phyloP scores from a whole-genome alignment of 1,284 basidiomycete species.

The Sanghuangporus baumii region DNA sequence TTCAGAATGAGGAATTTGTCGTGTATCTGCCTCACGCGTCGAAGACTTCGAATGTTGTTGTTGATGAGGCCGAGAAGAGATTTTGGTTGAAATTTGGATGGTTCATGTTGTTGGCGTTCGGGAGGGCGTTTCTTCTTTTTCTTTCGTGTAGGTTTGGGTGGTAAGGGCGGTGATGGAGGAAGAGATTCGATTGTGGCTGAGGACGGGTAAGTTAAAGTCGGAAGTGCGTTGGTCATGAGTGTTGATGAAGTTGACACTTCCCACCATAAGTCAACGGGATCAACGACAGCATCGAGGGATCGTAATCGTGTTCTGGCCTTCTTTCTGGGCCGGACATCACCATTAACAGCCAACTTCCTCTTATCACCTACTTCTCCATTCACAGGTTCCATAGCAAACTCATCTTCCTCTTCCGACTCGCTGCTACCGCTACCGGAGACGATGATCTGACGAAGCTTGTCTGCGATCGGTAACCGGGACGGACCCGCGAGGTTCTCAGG shows the following conservation, averaged over 20 bases:
- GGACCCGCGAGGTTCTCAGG: conserved; percentile 14
- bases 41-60: conserved; percentile 65
- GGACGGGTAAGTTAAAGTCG: conserved; percentile 44
- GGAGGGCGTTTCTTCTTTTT: conserved; percentile 24
- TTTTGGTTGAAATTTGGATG: conserved; percentile 20
- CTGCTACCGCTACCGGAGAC: conserved; percentile 32
- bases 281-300: conserved; percentile 26
- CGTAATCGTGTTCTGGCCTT: conserved; percentile 31
- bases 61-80: conserved; percentile 64
- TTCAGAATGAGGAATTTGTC: conserved; percentile 60
- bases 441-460: conserved; percentile 37
- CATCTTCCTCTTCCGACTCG: conserved; percentile 35
- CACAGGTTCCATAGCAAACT: conserved; percentile 29
- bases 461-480: conserved; percentile 23
- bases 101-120: conserved; percentile 25
- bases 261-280: conserved; percentile 67
- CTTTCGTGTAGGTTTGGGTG: conserved; percentile 12
- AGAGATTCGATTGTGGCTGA: conserved; percentile 28
- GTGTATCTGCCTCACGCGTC: conserved; percentile 64
- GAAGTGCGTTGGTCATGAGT: conserved; percentile 61
- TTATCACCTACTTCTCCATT: conserved; percentile 45
- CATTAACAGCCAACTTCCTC: conserved; percentile 47
- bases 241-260: conserved; percentile 54
- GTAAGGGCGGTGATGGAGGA: conserved; percentile 24
- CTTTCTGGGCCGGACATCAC: conserved; percentile 38